Base-by-base conservation (phyloP, 2,329 filamentous ascomycete genomes). In the Helicocarpus griseus region DNA sequence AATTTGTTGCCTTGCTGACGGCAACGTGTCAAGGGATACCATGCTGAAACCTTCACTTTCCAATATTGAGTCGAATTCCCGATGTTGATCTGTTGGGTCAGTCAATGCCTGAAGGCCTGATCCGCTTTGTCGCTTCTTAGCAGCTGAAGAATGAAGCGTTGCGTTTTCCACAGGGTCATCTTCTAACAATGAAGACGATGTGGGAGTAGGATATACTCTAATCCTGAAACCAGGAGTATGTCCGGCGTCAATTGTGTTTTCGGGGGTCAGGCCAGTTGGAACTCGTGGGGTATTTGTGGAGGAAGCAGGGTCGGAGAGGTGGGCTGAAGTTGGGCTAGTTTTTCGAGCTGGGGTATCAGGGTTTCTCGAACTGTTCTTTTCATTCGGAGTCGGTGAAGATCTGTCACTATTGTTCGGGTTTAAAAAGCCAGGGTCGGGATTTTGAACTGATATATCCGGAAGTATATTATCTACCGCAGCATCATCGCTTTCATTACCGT, bases 21-120 rank as follows among this genome's bases (percentile, higher is more conserved):
- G 74, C 21, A 79, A 62, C 2, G 76, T 76, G 52, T 77, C 72
- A 41, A 79, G 63, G 11, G 77, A 78, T 44, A 79, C 76, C 75
- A 79, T 78, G 52, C 75, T 79, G 54, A 79, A 79, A 2, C 73
- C 77, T 65, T 79, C 77, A 56, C 77, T 78, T 61, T 79, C 77
- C 56, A 79, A 68, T 19, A 79, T 76, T 1, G 77, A 76, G 59
- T 79, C 76, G 54, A 75, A 77, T 41, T 76, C 75, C 36, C 64
- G 63, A 49, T 73, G 66, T 17, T 72, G 69, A 26, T 72, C 65
- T 4, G 65, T 71, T 26, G 69, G 68, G 49, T 73, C 66, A 22
- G 52, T 53, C 17, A 52, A 49, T 4, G 21, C 41, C 8, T 45
- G 43, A 33, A 38, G 41, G 35, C 24, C 24, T 17, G 35, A 11